phyloP scores from a whole-genome alignment of 306 rosid species.

The Sophora flavescens region DNA sequence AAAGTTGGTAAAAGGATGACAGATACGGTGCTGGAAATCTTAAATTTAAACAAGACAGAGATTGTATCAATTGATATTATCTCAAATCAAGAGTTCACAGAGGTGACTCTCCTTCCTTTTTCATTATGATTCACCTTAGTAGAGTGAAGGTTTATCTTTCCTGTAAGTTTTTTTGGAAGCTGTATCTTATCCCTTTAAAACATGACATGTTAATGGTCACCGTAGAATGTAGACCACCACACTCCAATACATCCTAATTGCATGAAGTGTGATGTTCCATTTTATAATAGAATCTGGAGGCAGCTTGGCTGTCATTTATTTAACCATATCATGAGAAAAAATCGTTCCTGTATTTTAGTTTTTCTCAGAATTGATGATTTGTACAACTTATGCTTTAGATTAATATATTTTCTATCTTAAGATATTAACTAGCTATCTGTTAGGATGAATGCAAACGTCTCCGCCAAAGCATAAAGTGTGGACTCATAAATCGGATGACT shows the following conservation, averaged over 20 bases:
- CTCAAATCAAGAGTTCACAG: slow-evolving; percentile 99
- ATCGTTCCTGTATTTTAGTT: slow-evolving; percentile 22
- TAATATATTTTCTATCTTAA: slow-evolving; percentile 19
- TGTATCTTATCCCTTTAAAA: slow-evolving; percentile 31
- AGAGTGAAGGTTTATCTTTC: not conserved
- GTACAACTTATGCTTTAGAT: slow-evolving; percentile 9
- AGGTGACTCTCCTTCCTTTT: slow-evolving; percentile 61
- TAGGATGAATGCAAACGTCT: slow-evolving; percentile 99
- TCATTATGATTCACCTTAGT: slow-evolving; percentile 21
- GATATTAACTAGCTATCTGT: slow-evolving; percentile 40
- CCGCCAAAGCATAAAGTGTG: slow-evolving; percentile 98
- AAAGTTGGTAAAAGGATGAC: slow-evolving; percentile 98
- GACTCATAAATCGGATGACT: slow-evolving; percentile 83
- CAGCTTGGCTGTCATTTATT: slow-evolving; percentile 9
- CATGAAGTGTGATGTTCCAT: slow-evolving; percentile 29
- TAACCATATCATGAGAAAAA: slow-evolving; percentile 21
- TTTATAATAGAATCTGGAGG: slow-evolving; percentile 27
- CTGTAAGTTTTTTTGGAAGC: slow-evolving; percentile 7
- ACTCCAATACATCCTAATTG: slow-evolving; percentile 30
- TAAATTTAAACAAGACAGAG: slow-evolving; percentile 98
- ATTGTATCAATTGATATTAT: slow-evolving; percentile 87
- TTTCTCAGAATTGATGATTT: slow-evolving; percentile 13
- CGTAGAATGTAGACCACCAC: not conserved
- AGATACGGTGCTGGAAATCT: slow-evolving; percentile 80
- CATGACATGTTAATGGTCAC: slow-evolving; percentile 26